phyloP scores from a whole-genome alignment of 495 filamentous ascomycete genomes.

The Bombardia bombarda region DNA sequence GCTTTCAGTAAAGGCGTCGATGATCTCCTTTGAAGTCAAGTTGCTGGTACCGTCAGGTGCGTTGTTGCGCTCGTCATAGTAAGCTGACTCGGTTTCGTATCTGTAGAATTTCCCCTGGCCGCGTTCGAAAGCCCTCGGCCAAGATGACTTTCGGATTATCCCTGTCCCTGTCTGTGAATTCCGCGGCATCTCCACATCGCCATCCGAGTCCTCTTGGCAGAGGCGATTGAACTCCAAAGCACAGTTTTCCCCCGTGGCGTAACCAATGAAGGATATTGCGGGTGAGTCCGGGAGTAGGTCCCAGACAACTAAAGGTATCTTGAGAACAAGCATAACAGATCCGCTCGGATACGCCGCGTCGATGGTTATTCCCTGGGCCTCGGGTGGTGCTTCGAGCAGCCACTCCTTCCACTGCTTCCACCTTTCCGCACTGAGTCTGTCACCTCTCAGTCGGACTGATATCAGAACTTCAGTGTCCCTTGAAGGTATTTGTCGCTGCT shows the following conservation, averaged over 20 bases:
- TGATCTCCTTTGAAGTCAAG: constrained; percentile 3
- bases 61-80: constrained; percentile 3
- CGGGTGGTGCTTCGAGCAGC: constrained; percentile 2
- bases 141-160: no score
- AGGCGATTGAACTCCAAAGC: not conserved
- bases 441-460: constrained; percentile 3
- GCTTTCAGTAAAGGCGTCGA: constrained; percentile 3
- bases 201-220: not conserved
- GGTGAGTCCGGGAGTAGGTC: constrained; percentile 6
- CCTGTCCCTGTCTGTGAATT: no score
- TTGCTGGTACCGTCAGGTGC: not conserved
- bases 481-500: not conserved
- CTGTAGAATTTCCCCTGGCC: no score
- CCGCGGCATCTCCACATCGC: no score
- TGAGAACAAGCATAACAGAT: constrained; percentile 3
- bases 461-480: constrained; percentile 3
- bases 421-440: constrained; percentile 1
- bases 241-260: constrained; percentile 2
- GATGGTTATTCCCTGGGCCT: constrained; percentile 3
- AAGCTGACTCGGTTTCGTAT: constrained; percentile 1
- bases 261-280: constrained; percentile 6
- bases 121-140: no score
- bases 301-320: constrained; percentile 13
- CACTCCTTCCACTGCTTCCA: constrained; percentile 11
- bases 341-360: constrained; percentile 8